A percentile compares a stretch with the other conserved stretches of the same genome.
phyloP scores from a whole-genome alignment of 1,139 yeast genomes.

The Saccharomycopsis hybrid region DNA sequence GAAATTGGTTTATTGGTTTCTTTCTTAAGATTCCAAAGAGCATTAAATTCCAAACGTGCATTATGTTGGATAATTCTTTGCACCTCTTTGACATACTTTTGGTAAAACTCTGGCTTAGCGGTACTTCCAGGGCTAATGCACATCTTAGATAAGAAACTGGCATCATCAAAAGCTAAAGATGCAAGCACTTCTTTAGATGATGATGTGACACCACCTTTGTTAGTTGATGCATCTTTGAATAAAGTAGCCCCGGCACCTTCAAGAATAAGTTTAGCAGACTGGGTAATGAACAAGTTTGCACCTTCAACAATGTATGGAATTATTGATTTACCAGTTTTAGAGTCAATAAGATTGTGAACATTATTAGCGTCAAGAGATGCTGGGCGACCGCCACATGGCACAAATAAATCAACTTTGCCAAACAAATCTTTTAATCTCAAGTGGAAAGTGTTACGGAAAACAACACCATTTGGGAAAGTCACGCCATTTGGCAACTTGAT shows the following conservation, averaged over 20 bases:
- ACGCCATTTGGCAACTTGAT: conserved; percentile 69
- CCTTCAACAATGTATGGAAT: conserved; percentile 95
- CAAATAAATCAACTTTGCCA: conserved; percentile 70
- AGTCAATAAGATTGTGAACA: conserved; percentile 65
- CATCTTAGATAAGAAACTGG: conserved; percentile 69
- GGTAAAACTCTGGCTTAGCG: conserved; percentile 61
- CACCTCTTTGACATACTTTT: conserved; percentile 74
- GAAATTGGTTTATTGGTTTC: conserved; percentile 67
- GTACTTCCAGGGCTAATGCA: conserved; percentile 53
- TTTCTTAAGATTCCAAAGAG: conserved; percentile 74
- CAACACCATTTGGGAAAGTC: conserved; percentile 72
- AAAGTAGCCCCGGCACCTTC: conserved; percentile 84
- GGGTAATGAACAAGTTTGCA: conserved; percentile 92
- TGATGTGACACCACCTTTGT: conserved; percentile 98
- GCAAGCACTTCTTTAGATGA: conserved; percentile 94
- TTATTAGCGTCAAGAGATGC: conserved; percentile 89
- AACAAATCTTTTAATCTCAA: conserved; percentile 63
- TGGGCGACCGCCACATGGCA: conserved; percentile 99
- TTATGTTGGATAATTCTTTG: conserved; percentile 69
- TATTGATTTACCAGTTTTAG: conserved; percentile 66
- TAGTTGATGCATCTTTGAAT: conserved; percentile 94
- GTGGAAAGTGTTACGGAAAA: conserved; percentile 92
- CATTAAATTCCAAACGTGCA: conserved; percentile 80
- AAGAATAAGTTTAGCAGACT: conserved; percentile 79
- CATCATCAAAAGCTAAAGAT: conserved; percentile 85